Base-by-base conservation (phyloP, 2,329 filamentous ascomycete genomes). In the Plectosphaerella sp. region DNA sequence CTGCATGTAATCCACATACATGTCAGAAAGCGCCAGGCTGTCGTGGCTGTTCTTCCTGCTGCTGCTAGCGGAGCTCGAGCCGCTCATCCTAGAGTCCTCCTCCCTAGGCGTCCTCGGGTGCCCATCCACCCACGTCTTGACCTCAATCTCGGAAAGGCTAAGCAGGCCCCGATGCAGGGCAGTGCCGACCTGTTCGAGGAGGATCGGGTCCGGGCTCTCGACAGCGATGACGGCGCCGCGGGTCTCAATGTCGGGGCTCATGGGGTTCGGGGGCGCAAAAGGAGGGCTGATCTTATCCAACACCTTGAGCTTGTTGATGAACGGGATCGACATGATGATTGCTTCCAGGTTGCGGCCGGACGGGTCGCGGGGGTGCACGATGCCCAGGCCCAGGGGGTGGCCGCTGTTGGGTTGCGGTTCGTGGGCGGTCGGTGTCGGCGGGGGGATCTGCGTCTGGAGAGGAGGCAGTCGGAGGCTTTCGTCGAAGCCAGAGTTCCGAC, bases 191-290 rank as follows among this genome's bases (percentile, higher is more conserved):
- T 80, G 75, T 2, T 72, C 67, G 10, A 81, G 63, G 20, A 80
- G 59, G n/a, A 62, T 61, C 7, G 65, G 57, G 52, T 86, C 80
- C 16, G 87, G 78, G 1, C 92, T 92, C 67, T 97, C 93, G 25
- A 97, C 74, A 1, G 89, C 87, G 56, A 97, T 86, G 37, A 97
- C 80, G 0, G 88, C 82, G 0, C 93, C 92, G n/a, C 91, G 82
- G 7, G 75, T 72, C 59, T 74, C 69, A 54, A 69, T 64, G 2
- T 57, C 56, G 3, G 62, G 57, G 5, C 65, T 62, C 1, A 71
- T 62, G 15, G 71, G 59, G 25, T 25, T 33, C 12, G 55, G 48
- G 15, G 48, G 48, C 6, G 72, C 69, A 14, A 89, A 73, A 0
- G 89, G 84, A 22, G 87, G 88, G 45, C 87, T 87, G 58, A 97